Evolutionary conservation across 1,139 yeast species (phyloP).

Genomic region (Candida tunisiensis): DNA sequence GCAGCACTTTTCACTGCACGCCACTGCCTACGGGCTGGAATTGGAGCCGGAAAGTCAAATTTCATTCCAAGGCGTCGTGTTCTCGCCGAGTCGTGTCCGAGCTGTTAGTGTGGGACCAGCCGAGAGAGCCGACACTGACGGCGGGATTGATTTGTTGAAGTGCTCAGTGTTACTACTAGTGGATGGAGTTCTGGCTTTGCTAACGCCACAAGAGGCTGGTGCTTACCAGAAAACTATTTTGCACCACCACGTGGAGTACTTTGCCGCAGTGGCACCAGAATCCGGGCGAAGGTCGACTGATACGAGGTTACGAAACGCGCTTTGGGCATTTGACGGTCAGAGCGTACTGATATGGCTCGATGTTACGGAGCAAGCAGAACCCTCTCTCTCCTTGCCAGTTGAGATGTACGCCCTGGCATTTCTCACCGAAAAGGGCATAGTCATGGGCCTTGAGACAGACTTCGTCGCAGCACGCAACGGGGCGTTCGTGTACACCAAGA

Average conservation of each 20-base stretch:
- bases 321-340: slow-evolving; percentile 27
- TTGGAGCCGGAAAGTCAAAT: slow-evolving; percentile 15
- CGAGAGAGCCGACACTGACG: too few species aligned
- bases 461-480: slow-evolving; percentile 17
- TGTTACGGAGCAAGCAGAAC: slow-evolving; percentile 19
- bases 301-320: too few species aligned
- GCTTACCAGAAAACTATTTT: slow-evolving; percentile 11
- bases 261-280: too few species aligned
- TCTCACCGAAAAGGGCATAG: slow-evolving; percentile 21
- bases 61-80: slow-evolving; percentile 16
- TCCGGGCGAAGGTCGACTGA: too few species aligned
- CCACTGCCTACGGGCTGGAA: slow-evolving; percentile 5
- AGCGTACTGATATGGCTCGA: slow-evolving; percentile 18
- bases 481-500: slow-evolving; percentile 18
- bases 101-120: slow-evolving; percentile 12
- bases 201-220: too few species aligned
- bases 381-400: slow-evolving; percentile 13
- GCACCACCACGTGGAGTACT: slow-evolving; percentile 14
- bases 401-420: slow-evolving; percentile 25
- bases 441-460: slow-evolving; percentile 23
- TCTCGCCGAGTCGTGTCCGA: slow-evolving; percentile 21
- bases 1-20: slow-evolving; percentile 11
- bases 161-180: too few species aligned
- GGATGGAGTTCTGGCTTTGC: too few species aligned
- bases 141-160: too few species aligned